Conservation (phyloP, 306 rosid species). For the Fagus sylvatica region DNA sequence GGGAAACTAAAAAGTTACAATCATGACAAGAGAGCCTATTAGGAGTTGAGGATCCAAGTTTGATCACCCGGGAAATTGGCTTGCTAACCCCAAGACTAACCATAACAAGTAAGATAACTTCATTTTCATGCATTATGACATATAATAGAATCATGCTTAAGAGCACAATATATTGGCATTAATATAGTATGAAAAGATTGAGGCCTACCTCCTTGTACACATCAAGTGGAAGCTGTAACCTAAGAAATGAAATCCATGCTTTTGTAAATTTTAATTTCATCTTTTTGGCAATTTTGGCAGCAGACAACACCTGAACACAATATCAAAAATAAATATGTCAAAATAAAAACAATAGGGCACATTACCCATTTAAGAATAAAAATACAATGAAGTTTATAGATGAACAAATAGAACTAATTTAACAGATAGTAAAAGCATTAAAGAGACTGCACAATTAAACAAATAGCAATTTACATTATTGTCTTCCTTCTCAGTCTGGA, state of each 20-base stretch:
- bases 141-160: slow-evolving; percentile 6
- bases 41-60: background rate
- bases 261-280: slow-evolving; percentile 78
- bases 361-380: background rate
- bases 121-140: background rate
- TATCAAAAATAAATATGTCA: slow-evolving; percentile 20
- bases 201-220: slow-evolving; percentile 85
- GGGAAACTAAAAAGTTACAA: background rate
- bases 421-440: slow-evolving; percentile 8
- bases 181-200: slow-evolving; percentile 9
- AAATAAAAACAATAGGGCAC: background rate
- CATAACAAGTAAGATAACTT: background rate
- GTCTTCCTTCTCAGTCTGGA: slow-evolving; percentile 41
- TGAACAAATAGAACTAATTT: background rate
- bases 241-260: slow-evolving; percentile 85
- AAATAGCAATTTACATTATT: slow-evolving; percentile 40
- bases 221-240: slow-evolving; percentile 85
- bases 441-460: slow-evolving; percentile 17
- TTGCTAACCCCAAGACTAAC: slow-evolving; percentile 8
- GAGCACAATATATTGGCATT: background rate
- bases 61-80: background rate
- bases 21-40: background rate
- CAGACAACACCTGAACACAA: slow-evolving; percentile 51
- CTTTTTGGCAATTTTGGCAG: slow-evolving; percentile 59
- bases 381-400: slow-evolving; percentile 1